A percentile compares a stretch with the other conserved stretches of the same genome.
Evolutionary conservation across 2,329 filamentous ascomycete species (phyloP).

Genomic region (Coniochaeta sp.): DNA sequence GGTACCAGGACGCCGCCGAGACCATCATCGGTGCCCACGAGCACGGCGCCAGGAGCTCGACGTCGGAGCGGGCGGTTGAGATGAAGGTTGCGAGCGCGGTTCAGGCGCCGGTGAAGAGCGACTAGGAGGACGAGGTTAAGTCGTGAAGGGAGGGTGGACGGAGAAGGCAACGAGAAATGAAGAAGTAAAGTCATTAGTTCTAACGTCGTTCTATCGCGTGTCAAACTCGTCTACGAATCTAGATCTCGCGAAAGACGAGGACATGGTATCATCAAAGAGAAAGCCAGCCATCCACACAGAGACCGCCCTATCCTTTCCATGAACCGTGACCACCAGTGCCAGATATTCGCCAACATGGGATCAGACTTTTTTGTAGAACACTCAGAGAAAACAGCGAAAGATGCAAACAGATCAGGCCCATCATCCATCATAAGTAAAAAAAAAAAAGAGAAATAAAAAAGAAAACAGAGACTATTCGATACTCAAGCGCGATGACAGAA

Average conservation of each 20-base stretch:
- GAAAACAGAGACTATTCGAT: too few relatives aligned
- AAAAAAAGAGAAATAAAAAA: background rate
- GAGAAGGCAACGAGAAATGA: background rate
- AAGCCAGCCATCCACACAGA: background rate
- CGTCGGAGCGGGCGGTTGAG: background rate
- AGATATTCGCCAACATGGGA: background rate
- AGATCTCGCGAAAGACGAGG: background rate
- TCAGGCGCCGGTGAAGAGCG: background rate
- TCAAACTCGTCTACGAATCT: background rate
- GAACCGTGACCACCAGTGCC: background rate
- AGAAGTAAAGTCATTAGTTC: too few relatives aligned
- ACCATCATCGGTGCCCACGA: background rate
- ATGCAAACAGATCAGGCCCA: background rate
- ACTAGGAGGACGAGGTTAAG: too few relatives aligned
- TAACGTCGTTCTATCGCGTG: background rate
- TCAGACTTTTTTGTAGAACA: background rate
- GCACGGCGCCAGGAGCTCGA: background rate
- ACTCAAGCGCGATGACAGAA: too few relatives aligned
- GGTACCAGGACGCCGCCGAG: slow-evolving; percentile 2
- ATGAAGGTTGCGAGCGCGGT: background rate
- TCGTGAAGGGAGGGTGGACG: background rate
- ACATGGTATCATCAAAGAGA: background rate
- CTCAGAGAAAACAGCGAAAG: background rate
- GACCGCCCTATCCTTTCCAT: background rate
- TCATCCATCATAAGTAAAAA: background rate